phyloP scores from a whole-genome alignment of 805 yeast genomes.

The Saturnispora diversa region DNA sequence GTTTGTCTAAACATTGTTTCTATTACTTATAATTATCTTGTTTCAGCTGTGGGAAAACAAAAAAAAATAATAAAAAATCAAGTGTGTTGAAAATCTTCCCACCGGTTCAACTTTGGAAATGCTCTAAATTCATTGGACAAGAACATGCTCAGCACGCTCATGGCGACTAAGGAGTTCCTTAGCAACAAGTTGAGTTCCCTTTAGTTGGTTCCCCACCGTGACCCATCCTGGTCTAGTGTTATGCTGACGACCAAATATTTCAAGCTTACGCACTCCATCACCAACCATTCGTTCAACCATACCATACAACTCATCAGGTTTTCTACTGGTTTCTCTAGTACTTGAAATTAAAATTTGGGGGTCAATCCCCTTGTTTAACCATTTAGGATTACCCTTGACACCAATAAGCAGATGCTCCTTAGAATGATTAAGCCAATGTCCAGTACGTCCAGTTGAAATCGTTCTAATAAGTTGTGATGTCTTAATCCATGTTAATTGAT shows the following conservation, averaged over 20 bases:
- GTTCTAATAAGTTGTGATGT: constrained; percentile 82
- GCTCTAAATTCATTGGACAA: constrained; percentile 8
- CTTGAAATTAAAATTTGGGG: constrained; percentile 71
- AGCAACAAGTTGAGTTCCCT: constrained; percentile 51
- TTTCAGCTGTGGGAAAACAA: too few species aligned
- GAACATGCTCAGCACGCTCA: constrained; percentile 1
- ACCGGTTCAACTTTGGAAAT: neutral
- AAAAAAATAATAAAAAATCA: neutral
- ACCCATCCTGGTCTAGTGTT: constrained; percentile 89
- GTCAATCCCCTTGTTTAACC: constrained; percentile 63
- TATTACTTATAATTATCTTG: neutral
- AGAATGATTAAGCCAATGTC: constrained; percentile 94
- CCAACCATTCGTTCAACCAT: constrained; percentile 84
- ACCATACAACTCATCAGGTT: constrained; percentile 86
- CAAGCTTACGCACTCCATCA: constrained; percentile 64
- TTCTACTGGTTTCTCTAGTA: constrained; percentile 82
- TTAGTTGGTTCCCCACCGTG: constrained; percentile 71
- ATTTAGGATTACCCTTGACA: constrained; percentile 66
- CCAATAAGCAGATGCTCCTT: constrained; percentile 88
- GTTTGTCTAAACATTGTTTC: constrained; percentile 38
- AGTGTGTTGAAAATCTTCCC: constrained; percentile 1
- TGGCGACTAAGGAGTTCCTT: constrained; percentile 36
- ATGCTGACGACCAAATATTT: constrained; percentile 82
- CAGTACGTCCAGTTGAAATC: constrained; percentile 91
- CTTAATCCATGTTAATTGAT: constrained; percentile 87